Conservation (phyloP, 2,329 filamentous ascomycete genomes). For the Alternaria metachromatica region DNA sequence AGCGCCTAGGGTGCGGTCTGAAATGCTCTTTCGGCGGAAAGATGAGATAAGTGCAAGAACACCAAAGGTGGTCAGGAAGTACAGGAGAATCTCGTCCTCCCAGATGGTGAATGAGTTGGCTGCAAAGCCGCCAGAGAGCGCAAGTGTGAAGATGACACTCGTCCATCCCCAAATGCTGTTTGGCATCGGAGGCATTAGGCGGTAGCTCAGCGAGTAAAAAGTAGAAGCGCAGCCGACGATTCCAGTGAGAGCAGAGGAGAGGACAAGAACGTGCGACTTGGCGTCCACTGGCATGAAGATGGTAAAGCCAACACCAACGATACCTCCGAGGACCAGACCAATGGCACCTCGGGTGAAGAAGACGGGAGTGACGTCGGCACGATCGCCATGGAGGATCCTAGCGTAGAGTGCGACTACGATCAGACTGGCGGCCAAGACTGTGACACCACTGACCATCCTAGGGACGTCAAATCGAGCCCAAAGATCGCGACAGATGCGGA, state of each 20-base stretch:
- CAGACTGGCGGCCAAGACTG: conserved; percentile 72
- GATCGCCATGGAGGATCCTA: conserved; percentile 60
- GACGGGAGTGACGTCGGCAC: conserved; percentile 59
- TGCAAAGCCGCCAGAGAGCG: conserved; percentile 90
- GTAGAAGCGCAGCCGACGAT: conserved; percentile 50
- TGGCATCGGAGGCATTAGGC: conserved; percentile 65
- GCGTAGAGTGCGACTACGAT: conserved; percentile 76
- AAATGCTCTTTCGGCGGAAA: conserved; percentile 70
- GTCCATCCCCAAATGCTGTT: conserved; percentile 89
- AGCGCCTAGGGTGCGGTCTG: conserved; percentile 76
- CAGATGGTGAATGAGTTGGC: conserved; percentile 99
- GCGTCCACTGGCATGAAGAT: conserved; percentile 51
- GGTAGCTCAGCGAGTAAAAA: conserved; percentile 50
- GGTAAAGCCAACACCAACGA: conserved; percentile 52
- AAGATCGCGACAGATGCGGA: conserved; percentile 78
- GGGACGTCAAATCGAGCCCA: conserved; percentile 93
- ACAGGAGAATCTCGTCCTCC: conserved; percentile 94
- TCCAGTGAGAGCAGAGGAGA: conserved; percentile 50
- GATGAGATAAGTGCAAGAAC: conserved; percentile 76
- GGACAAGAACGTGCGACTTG: conserved; percentile 50
- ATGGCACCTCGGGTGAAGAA: conserved; percentile 60
- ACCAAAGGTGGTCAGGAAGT: conserved; percentile 89
- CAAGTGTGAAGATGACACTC: conserved; percentile 78
- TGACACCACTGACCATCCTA: conserved; percentile 82
- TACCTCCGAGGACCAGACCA: conserved; percentile 56